phyloP scores from a whole-genome alignment of 192 early-diverging fungal genomes.

The Podila epicladia region DNA sequence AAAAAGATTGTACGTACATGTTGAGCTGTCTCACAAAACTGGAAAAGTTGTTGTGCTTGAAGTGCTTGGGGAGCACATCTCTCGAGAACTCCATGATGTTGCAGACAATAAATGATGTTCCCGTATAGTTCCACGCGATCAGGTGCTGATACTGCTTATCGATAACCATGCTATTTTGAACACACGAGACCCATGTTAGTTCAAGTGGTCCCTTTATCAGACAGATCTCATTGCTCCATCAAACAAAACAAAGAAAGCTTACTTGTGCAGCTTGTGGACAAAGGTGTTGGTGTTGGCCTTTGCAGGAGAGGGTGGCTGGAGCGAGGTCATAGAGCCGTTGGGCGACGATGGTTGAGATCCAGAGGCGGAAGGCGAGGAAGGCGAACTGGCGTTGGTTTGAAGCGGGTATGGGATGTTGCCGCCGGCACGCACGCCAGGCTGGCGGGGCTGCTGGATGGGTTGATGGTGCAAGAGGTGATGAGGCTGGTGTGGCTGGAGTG shows the following conservation, averaged over 20 bases:
- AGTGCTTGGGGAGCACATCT: conserved; percentile 92
- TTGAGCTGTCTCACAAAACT: conserved; percentile 91
- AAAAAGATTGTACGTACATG: conserved; percentile 64
- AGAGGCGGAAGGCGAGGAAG: conserved; percentile 49
- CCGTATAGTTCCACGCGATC: conserved; percentile 90
- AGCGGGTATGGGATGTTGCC: conserved; percentile 45
- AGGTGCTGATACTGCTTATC: conserved; percentile 88
- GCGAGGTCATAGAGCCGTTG: conserved; percentile 48
- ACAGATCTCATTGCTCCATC: background rate
- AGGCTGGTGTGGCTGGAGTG: background rate
- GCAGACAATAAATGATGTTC: conserved; percentile 90
- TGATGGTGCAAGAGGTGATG: conserved; percentile 1
- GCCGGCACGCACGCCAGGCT: conserved; percentile 37
- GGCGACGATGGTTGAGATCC: conserved; percentile 48
- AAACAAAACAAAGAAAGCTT: background rate
- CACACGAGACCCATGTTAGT: background rate
- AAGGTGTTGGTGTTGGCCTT: conserved; percentile 65
- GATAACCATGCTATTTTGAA: conserved; percentile 75
- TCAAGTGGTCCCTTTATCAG: background rate
- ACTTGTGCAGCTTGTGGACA: conserved; percentile 69
- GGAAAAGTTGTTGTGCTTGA: conserved; percentile 93
- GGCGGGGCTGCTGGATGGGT: conserved; percentile 20
- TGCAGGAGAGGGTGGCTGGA: conserved; percentile 55
- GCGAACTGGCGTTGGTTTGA: conserved; percentile 30
- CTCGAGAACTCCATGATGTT: conserved; percentile 91